Base-by-base conservation (phyloP, 305 asterid genomes). In the Fraxinus platypoda region DNA sequence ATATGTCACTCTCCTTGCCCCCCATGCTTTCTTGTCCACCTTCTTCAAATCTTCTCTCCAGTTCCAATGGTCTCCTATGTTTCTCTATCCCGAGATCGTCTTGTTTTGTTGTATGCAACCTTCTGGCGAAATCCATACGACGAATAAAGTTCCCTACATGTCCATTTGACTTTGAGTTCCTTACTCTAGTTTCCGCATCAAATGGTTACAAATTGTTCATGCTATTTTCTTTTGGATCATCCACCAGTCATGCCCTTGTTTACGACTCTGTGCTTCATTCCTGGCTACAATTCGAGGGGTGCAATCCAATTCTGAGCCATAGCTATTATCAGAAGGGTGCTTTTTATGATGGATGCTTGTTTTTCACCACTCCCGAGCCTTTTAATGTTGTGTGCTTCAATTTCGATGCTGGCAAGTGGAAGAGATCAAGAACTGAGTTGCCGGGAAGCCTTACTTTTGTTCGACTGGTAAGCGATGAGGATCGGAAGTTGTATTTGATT, bases 281-380 rank as follows among this genome's bases (percentile, higher is more conserved):
- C 0, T 93, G 97, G 97, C 57, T 13, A 3, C 74, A 78, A 41
- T 88, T 85, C 30, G 77, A 34, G 3, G 90, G 90, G 1, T 80
- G 81, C 31, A 77, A 85, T 26, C 85, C 84, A 38, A 33, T 85
- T 12, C 80, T 88, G 0, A 86, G 71, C 17, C 86, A 83, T 15
- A 85, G 59, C 46, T 68, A 82, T 86, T 87, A 89, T 38, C 94
- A 93, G 15, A 87, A 85, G 80, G 94, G 94, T 1, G 92, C 83
- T 0, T 46, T 71, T 25, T 70, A 80, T 23, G 33, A 85, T 23
- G 92, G 91, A 19, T 35, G 76, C 23, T 33, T 93, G 62, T 84
- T 82, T 74, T 92, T 91, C 86, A 86, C 91, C 74, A 86, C 93
- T 0, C 86, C 92, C 0, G 96, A 92, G 89, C 96, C 96, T 52